Evolutionary conservation across 2,329 filamentous ascomycete genomes (phyloP), one percentile per base, ranked within the genome.

Genomic region (Verticillium albo-atrum): DNA sequence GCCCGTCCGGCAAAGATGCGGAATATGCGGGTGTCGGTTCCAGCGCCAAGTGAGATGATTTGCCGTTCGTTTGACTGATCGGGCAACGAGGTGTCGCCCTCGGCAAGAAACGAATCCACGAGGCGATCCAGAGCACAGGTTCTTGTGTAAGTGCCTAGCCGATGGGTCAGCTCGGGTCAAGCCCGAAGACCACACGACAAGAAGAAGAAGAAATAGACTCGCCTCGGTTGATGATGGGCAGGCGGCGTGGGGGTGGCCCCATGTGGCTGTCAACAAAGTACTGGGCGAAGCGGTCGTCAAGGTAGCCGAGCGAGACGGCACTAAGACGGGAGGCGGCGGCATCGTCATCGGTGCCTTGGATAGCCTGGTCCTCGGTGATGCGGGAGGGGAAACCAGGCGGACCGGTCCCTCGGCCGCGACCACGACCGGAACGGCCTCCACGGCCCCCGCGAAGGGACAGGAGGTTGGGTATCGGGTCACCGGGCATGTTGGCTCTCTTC

Each of bases 151-250:
- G 94, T 98, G 57, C 92, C 92, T 94, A 65, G 55, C 57, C 60
- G 53, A 64, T 51, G 55, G 54, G 52, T 63, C 59, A 63, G 55
- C 51, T 53, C 56, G 58, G n/a, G 51, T 34, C n/a, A 28, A 20
- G 30, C n/a, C n/a, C 27, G 27, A 32, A 23, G 20, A 50, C 42
- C 6, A 7, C 35, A 42, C 2, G 35, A n/a, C 42, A 12, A 20
- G n/a, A 7, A 23, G n/a, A 7, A 50, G 7, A 37, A 53, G 50
- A 9, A 4, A 54, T 66, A 58, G 56, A 65, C 78, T 65, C 74
- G 92, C 94, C 94, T 85, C 94, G 82, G 71, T 99, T 98, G 69
- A 99, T 97, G 63, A 99, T 91, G 56, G 95, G 95, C 63, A 96
- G 82, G 60, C 94, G 82, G 64, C 90, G 83, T 14, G 85, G 77